These are phyloP conservation scores for Russula lepida DNA, from an alignment of 768 basidiomycete species.

Conservation along the genomic window DNA sequence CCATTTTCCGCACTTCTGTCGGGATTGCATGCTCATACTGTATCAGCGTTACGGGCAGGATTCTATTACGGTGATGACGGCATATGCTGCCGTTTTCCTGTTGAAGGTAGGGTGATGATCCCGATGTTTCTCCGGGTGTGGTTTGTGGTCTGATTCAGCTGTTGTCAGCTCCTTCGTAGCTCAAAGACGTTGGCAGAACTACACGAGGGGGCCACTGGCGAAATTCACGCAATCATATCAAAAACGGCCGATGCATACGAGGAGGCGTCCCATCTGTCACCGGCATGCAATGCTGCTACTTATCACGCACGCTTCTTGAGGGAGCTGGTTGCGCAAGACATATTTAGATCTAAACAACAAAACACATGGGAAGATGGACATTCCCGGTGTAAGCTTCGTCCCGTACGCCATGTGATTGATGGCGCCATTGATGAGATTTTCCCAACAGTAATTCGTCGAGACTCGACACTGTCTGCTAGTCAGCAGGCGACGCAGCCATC, in stretches of 20 bases:
- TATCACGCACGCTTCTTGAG: constrained; percentile 76
- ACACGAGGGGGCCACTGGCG: constrained; percentile 49
- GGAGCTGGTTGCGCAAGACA: constrained; percentile 56
- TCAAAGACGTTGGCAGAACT: constrained; percentile 49
- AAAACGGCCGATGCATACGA: constrained; percentile 73
- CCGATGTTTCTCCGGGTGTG: background rate
- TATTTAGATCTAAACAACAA: constrained; percentile 37
- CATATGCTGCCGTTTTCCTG: constrained; percentile 75
- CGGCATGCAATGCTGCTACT: constrained; percentile 56
- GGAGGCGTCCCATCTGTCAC: constrained; percentile 54
- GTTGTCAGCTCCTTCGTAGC: constrained; percentile 55
- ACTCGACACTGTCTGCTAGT: constrained; percentile 4
- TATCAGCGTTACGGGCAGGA: constrained; percentile 76
- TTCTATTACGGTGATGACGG: constrained; percentile 77
- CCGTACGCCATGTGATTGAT: background rate
- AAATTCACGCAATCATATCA: constrained; percentile 58
- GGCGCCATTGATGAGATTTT: background rate
- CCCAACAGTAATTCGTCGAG: constrained; percentile 7
- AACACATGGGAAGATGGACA: constrained; percentile 10
- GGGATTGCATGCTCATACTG: constrained; percentile 12
- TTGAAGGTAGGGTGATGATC: constrained; percentile 46
- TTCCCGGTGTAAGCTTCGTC: constrained; percentile 1
- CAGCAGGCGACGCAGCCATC: constrained; percentile 8
- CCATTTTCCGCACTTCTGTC: background rate
- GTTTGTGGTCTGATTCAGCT: constrained; percentile 9